These are phyloP conservation scores for Cladosporium oxysporum DNA, from an alignment of 2,329 filamentous ascomycete genomes.

Conservation along the genomic window DNA sequence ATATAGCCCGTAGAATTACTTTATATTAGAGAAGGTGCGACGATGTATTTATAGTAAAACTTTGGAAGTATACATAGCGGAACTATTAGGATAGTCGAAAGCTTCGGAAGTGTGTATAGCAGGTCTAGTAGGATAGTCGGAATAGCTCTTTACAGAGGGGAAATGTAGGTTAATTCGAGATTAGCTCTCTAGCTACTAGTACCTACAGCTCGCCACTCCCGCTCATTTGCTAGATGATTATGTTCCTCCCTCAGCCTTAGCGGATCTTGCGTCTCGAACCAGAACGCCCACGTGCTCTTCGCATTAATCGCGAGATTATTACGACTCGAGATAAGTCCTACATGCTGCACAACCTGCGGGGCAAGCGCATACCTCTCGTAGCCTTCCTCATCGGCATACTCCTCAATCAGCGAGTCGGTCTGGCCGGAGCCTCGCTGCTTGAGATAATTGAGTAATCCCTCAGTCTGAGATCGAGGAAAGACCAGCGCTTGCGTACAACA, in stretches of 20 bases:
- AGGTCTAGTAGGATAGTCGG: too few relatives aligned
- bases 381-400: conserved; percentile 21
- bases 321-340: conserved; percentile 24
- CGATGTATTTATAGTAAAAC: too few relatives aligned
- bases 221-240: conserved; percentile 4
- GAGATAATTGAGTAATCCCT: conserved; percentile 21
- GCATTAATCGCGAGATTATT: conserved; percentile 21
- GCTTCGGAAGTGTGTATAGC: too few relatives aligned
- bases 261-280: conserved; percentile 22
- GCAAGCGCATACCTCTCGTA: conserved; percentile 23
- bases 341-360: conserved; percentile 28
- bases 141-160: too few relatives aligned
- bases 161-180: background rate
- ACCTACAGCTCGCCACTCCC: background rate
- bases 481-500: conserved; percentile 41
- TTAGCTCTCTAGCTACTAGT: background rate
- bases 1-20: too few relatives aligned
- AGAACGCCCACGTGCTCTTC: conserved; percentile 24
- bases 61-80: too few relatives aligned
- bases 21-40: too few relatives aligned
- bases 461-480: conserved; percentile 30
- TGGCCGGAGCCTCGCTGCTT: conserved; percentile 24
- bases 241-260: conserved; percentile 15
- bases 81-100: too few relatives aligned
- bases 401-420: conserved; percentile 26